These are phyloP conservation scores for Aspergillus pseudotamarii DNA, from an alignment of 2,329 filamentous ascomycete genomes.

Conservation along the genomic window DNA sequence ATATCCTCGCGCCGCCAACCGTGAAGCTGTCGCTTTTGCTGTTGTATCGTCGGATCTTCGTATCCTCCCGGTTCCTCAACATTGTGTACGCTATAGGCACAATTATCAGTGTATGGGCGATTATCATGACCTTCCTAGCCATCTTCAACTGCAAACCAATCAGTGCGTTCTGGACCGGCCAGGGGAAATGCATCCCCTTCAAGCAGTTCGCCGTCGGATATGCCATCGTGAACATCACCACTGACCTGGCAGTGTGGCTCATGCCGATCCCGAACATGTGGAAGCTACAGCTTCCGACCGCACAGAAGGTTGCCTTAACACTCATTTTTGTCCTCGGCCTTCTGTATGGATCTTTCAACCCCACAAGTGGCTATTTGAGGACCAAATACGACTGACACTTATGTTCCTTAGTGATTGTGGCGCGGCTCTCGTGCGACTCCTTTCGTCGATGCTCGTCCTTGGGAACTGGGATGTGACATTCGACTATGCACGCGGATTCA, in stretches of 20 bases:
- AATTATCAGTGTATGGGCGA: not conserved
- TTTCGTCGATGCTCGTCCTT: not conserved
- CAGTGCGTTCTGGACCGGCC: constrained; percentile 5
- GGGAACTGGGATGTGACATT: constrained; percentile 3
- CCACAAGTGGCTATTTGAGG: no score
- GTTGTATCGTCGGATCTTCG: not conserved
- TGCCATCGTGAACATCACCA: constrained; percentile 2
- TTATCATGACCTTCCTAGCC: not conserved
- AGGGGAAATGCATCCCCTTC: not conserved
- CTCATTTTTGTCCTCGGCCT: constrained; percentile 1
- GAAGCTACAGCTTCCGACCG: constrained; percentile 1
- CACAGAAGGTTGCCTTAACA: constrained; percentile 1
- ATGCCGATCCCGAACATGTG: constrained; percentile 8
- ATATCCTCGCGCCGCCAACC: not conserved
- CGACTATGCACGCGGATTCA: constrained; percentile 3
- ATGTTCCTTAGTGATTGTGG: not conserved
- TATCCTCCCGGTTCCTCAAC: not conserved
- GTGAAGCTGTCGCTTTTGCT: constrained; percentile 2
- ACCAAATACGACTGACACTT: not conserved
- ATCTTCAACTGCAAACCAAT: constrained; percentile 6
- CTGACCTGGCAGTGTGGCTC: not conserved
- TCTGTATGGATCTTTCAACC: not conserved
- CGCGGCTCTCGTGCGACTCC: not conserved
- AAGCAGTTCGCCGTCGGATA: not conserved
- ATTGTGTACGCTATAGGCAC: not conserved